Base-by-base conservation (phyloP, 805 yeast genomes). In the Candida palmyrensis region DNA sequence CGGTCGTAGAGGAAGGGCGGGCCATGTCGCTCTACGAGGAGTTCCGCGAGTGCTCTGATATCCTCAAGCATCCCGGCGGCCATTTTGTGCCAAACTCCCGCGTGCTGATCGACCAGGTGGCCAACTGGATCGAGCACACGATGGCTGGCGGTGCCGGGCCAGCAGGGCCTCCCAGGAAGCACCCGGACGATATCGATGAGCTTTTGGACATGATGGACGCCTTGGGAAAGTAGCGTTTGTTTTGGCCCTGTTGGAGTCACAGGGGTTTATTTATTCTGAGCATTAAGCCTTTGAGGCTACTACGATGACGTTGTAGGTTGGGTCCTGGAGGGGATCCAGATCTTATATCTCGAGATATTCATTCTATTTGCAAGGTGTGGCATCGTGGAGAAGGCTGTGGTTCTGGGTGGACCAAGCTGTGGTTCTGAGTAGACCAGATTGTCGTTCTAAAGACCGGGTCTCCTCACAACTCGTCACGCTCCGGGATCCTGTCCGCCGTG, bases 11-110 rank as follows among this genome's bases (percentile, higher is more conserved):
- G 6, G 79, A 77, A 18, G 82, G 75, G 17, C 69, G 95, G 47
- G 73, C 89, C 0, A 62, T 75, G 59, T 67, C 68, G 16, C 62
- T 92, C 26, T 76, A 71, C 37, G 51, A 64, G 13, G 33, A 38
- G 16, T 40, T 52, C 31, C 51, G 52, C 38, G 70, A 73, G 12
- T 57, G 71, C 24, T 75, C 81, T 33, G 72, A 73, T 33, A 62
- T 83, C 5, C 66, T 82, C 38, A 81, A 75, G 42, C 98, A 90
- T 50, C 97, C 97, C 7, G 97, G 98, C 40, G 97, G 97, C 2
- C 98, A 90, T 53, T 88, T 83, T 62, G 96, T 90, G 29, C 98
- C 97, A 18, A 87, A 86, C 58, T 81, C 88, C 31, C 84, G 83
- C 55, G 30, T 53, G 11, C 47, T 57, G 39, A 53, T 65, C 2